These are phyloP conservation scores for Carallia pectinifolia DNA, from an alignment of 345 rosid species.

Conservation along the genomic window DNA sequence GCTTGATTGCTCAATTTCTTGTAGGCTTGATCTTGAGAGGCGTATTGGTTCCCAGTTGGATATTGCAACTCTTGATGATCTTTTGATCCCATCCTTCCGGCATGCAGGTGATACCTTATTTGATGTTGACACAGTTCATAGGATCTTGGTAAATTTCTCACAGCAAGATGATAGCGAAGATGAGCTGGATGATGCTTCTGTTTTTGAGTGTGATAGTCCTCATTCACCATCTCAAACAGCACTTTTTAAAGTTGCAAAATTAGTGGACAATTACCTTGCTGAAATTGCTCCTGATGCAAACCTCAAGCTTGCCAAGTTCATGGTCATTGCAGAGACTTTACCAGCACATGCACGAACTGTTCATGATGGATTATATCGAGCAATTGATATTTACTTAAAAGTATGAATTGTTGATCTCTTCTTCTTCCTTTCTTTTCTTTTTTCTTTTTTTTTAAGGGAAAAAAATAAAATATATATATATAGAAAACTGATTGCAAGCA, in stretches of 20 bases:
- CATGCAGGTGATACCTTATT: slow-evolving; percentile 85
- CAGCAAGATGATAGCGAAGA: slow-evolving; percentile 93
- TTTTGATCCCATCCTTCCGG: slow-evolving; percentile 84
- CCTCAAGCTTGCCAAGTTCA: slow-evolving; percentile 83
- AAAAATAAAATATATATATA: neutral
- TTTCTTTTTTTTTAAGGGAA: neutral
- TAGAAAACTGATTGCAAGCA: neutral
- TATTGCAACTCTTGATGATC: slow-evolving; percentile 83
- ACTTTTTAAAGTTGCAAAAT: slow-evolving; percentile 75
- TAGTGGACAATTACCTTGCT: slow-evolving; percentile 87
- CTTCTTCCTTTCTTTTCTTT: neutral
- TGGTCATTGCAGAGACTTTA: slow-evolving; percentile 82
- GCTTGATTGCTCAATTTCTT: slow-evolving; percentile 72
- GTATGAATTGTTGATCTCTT: slow-evolving; percentile 33
- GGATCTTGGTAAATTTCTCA: slow-evolving; percentile 86
- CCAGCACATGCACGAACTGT: slow-evolving; percentile 84
- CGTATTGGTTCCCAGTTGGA: slow-evolving; percentile 89
- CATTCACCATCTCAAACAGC: slow-evolving; percentile 81
- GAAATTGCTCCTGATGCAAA: slow-evolving; percentile 96
- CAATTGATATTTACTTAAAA: slow-evolving; percentile 86
- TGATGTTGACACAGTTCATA: slow-evolving; percentile 89
- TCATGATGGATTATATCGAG: slow-evolving; percentile 89
- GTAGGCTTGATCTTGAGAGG: slow-evolving; percentile 88
- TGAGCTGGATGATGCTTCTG: slow-evolving; percentile 74
- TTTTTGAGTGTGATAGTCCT: slow-evolving; percentile 77